A percentile compares a stretch with the other conserved stretches of the same genome.
phyloP scores from a whole-genome alignment of 768 basidiomycete genomes.

The Russula sp. region DNA sequence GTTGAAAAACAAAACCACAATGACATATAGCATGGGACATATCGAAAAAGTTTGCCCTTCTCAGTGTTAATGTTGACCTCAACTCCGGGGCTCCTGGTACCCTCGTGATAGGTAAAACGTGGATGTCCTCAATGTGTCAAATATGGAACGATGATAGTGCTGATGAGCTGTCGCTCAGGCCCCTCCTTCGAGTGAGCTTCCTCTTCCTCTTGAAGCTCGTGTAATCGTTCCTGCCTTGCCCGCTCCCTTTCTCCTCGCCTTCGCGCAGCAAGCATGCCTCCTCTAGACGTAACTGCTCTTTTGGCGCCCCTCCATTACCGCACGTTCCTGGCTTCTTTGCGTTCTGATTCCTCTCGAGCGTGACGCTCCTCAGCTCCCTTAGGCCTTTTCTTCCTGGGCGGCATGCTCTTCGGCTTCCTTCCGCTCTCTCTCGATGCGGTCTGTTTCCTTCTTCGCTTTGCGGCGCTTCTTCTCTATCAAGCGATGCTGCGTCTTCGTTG shows the following conservation, averaged over 20 bases:
- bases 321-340: constrained; percentile 36
- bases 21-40: constrained; percentile 19
- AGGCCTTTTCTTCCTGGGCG: constrained; percentile 27
- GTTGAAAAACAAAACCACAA: constrained; percentile 3
- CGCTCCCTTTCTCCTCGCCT: constrained; percentile 38
- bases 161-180: constrained; percentile 37
- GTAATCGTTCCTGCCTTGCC: constrained; percentile 34
- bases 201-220: constrained; percentile 27
- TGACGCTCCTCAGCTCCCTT: constrained; percentile 33
- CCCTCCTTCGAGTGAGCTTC: constrained; percentile 24
- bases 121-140: constrained; percentile 79
- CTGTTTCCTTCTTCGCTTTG: constrained; percentile 38
- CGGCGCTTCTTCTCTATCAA: constrained; percentile 30
- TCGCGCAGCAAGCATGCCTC: constrained; percentile 26
- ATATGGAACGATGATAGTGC: constrained; percentile 36
- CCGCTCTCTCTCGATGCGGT: constrained; percentile 33
- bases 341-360: constrained; percentile 37
- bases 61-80: constrained; percentile 81
- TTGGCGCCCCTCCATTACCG: constrained; percentile 25
- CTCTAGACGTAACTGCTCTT: constrained; percentile 18
- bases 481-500: constrained; percentile 28
- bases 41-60: constrained; percentile 83
- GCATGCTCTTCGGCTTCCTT: constrained; percentile 27
- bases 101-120: constrained; percentile 75
- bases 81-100: constrained; percentile 70